Percentiles rank a stretch among this genome's conserved stretches.
Evolutionary conservation across 1,284 basidiomycete genomes (phyloP).

Genomic region (Austroboletus olivaceoglutinosus): DNA sequence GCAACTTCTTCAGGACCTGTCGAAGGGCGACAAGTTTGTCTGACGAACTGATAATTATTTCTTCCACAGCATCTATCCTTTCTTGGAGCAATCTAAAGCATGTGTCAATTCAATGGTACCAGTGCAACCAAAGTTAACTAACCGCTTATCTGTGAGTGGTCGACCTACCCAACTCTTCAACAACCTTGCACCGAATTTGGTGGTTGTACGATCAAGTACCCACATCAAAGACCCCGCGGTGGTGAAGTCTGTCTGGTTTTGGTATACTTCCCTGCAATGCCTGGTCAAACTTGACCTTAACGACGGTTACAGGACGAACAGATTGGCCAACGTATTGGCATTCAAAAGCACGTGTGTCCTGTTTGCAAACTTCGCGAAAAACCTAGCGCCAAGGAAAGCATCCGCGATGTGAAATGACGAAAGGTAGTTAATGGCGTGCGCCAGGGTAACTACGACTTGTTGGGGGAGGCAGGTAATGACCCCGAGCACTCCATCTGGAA

Average conservation of each 20-base stretch:
- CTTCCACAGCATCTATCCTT: constrained; percentile 82
- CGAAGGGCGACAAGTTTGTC: constrained; percentile 65
- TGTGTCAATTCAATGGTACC: constrained; percentile 4
- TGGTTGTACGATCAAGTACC: constrained; percentile 85
- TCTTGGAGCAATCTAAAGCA: constrained; percentile 62
- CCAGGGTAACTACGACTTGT: constrained; percentile 71
- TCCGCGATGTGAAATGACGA: constrained; percentile 75
- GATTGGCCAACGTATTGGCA: constrained; percentile 83
- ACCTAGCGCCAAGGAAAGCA: constrained; percentile 69
- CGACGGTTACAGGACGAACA: constrained; percentile 41
- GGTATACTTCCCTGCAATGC: constrained; percentile 72
- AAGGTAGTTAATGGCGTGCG: constrained; percentile 77
- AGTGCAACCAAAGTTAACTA: constrained; percentile 19
- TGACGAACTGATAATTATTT: constrained; percentile 63
- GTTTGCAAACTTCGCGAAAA: constrained; percentile 79
- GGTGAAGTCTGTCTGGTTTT: constrained; percentile 81
- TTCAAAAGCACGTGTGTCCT: constrained; percentile 87
- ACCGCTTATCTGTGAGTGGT: constrained; percentile 79
- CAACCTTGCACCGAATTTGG: constrained; percentile 84
- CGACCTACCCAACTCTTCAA: constrained; percentile 85
- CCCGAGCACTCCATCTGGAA: constrained; percentile 55
- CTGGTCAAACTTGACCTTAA: constrained; percentile 7
- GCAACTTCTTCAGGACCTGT: constrained; percentile 69
- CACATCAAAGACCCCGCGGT: constrained; percentile 79
- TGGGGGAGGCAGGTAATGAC: constrained; percentile 73